Conservation (phyloP, 192 early-diverging fungal genomes). For the Jimgerdemannia flammicorona region DNA sequence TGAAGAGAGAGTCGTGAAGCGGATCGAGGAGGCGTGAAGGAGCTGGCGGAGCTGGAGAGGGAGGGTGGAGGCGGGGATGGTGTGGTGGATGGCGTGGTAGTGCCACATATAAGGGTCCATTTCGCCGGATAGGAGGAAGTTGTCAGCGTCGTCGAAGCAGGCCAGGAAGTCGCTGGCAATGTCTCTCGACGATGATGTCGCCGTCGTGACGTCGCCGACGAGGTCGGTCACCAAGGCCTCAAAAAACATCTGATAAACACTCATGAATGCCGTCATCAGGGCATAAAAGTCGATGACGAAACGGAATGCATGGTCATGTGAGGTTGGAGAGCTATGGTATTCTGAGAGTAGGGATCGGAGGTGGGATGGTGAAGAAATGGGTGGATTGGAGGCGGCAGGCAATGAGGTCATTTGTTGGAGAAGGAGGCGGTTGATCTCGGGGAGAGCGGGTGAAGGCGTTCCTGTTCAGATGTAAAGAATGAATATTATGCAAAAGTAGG, state of each 20-base stretch:
- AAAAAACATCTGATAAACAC: slow-evolving; percentile 33
- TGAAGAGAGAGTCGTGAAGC: slow-evolving; percentile 14
- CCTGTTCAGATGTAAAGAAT: background rate
- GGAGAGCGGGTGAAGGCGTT: background rate
- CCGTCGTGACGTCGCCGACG: slow-evolving; percentile 6
- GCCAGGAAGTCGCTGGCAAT: slow-evolving; percentile 16
- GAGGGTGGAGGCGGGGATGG: background rate
- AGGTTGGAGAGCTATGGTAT: background rate
- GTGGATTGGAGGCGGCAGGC: background rate
- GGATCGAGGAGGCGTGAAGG: background rate
- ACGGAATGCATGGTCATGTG: background rate
- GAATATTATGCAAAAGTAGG: background rate
- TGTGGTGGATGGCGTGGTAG: slow-evolving; percentile 5
- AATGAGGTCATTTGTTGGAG: background rate
- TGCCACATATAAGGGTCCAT: slow-evolving; percentile 26
- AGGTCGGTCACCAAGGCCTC: slow-evolving; percentile 3
- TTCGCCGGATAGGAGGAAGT: slow-evolving; percentile 22
- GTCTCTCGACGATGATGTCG: background rate
- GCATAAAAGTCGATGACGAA: slow-evolving; percentile 22
- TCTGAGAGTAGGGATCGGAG: background rate
- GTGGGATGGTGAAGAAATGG: background rate
- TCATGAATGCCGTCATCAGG: slow-evolving; percentile 44
- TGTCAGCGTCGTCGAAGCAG: slow-evolving; percentile 33
- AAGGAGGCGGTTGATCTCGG: background rate
- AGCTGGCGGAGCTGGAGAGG: background rate